Conservation (phyloP, 2,329 filamentous ascomycete species). For the Ophiostoma sp. region DNA sequence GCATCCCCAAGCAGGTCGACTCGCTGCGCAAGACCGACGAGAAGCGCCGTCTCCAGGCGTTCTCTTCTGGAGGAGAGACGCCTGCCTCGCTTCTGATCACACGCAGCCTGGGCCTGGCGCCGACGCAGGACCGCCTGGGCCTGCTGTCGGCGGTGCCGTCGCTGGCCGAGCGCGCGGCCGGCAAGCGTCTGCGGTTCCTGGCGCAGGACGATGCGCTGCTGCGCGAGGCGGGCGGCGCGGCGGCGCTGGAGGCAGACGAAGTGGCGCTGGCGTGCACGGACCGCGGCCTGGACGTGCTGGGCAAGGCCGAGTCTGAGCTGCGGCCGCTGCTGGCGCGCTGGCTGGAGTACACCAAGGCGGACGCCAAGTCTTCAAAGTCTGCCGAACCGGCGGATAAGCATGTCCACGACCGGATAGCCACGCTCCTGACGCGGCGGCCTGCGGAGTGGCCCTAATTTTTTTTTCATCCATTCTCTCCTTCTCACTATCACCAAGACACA, state of each 20-base stretch:
- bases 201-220: constrained; percentile 67
- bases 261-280: constrained; percentile 65
- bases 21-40: constrained; percentile 52
- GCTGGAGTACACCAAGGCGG: constrained; percentile 41
- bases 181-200: constrained; percentile 56
- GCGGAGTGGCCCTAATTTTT: constrained; percentile 25
- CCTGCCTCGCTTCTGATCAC: constrained; percentile 32
- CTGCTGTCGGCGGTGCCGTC: constrained; percentile 36
- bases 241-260: constrained; percentile 57
- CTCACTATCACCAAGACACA: not conserved
- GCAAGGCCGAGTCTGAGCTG: constrained; percentile 50
- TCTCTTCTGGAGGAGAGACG: constrained; percentile 29
- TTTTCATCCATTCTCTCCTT: not conserved
- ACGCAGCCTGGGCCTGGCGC: constrained; percentile 41
- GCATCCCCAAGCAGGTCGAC: constrained; percentile 69
- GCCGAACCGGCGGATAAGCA: not conserved
- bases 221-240: constrained; percentile 54
- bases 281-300: constrained; percentile 56
- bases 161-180: constrained; percentile 52
- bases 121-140: constrained; percentile 48
- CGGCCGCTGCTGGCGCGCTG: constrained; percentile 43
- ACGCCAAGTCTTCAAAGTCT: not conserved
- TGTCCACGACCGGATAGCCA: constrained; percentile 11
- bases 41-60: constrained; percentile 45
- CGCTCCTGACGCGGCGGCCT: constrained; percentile 25